Evolutionary conservation across 257 asterid genomes (phyloP).

Genomic region (Orobanche coerulescens): DNA sequence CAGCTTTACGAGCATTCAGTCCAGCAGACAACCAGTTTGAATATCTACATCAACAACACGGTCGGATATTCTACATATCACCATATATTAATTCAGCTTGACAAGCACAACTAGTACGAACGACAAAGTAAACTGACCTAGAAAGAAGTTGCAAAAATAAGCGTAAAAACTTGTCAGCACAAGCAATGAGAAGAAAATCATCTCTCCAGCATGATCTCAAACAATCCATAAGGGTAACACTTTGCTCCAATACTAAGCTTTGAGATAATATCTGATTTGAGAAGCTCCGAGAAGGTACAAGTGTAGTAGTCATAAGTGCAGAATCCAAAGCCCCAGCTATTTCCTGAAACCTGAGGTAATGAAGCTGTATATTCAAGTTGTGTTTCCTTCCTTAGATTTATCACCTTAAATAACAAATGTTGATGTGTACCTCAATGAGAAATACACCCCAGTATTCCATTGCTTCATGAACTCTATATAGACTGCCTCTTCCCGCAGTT

Average conservation of each 20-base stretch:
- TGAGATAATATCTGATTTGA: conserved; percentile 40
- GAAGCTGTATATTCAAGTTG: conserved; percentile 18
- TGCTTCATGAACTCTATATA: conserved; percentile 83
- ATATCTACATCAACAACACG: conserved; percentile 45
- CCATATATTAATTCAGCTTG: conserved; percentile 15
- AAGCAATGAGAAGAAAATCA: conserved; percentile 77
- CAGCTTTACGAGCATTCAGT: conserved; percentile 65
- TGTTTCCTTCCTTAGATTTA: conserved; percentile 9
- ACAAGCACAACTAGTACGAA: conserved; percentile 9
- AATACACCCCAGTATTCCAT: conserved; percentile 93
- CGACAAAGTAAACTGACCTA: conserved; percentile 45
- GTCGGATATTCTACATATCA: conserved; percentile 14
- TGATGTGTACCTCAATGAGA: conserved; percentile 58
- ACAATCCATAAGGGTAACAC: conserved; percentile 71
- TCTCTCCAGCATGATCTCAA: conserved; percentile 91
- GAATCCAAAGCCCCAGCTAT: conserved; percentile 96
- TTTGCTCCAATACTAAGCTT: conserved; percentile 60
- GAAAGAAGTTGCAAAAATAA: conserved; percentile 90
- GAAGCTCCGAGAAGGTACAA: conserved; percentile 40
- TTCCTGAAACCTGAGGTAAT: conserved; percentile 84
- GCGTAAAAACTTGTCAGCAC: conserved; percentile 92
- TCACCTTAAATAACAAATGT: conserved; percentile 11
- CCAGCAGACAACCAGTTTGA: conserved; percentile 84
- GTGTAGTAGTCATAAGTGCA: conserved; percentile 54
- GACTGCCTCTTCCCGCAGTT: conserved; percentile 71